Base-by-base conservation (phyloP, 2,329 filamentous ascomycete genomes). In the Camptophora hylomeconis region DNA sequence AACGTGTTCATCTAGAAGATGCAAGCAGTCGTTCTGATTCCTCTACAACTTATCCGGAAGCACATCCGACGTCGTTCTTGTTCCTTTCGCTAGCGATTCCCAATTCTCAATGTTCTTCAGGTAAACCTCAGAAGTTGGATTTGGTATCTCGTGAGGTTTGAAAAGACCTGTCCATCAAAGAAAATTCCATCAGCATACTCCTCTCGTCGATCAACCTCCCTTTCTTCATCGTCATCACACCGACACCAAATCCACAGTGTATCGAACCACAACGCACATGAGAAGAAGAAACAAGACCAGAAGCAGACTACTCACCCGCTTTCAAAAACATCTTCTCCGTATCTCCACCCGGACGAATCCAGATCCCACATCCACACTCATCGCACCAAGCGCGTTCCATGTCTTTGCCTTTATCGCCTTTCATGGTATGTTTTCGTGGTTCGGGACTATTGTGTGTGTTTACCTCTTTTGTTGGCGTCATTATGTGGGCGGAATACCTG, bases 361-460 rank as follows among this genome's bases (percentile, higher is more conserved):
- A 33, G 15, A 33, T 24, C 3, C 31, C 31, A 24, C 31, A 33
- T 5, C 31, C 31, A 24, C 31, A 33, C 13, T 33, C 26, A 20
- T 33, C 31, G 20, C 31, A 33, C 31, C 31, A 33, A 7, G 26
- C 31, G 13, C 31, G 26, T 16, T 29, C 26, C 26, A 33, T 33
- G 7, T 7, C 9, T 10, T 16, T 33, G 3, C 31, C 31, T 16
- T 26, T 33, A 17, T 33, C 31, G 3, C 13, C 21, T 3, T 30
- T 25, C 14, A 14, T 10, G 12, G 26, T 30, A 17, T 30, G 23
- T 19, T 19, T 33, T 10, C 26, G 14, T 11, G 31, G 31, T 10
- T 30, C 16, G 8, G 26, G 31, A 20, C 26, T 33, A n/a, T 14
- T 16, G 14, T 3, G 19, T 24, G 7, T 23, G 26, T 15, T 25